Conservation (phyloP, 305 asterid species). For the Fraxinus paxiana region DNA sequence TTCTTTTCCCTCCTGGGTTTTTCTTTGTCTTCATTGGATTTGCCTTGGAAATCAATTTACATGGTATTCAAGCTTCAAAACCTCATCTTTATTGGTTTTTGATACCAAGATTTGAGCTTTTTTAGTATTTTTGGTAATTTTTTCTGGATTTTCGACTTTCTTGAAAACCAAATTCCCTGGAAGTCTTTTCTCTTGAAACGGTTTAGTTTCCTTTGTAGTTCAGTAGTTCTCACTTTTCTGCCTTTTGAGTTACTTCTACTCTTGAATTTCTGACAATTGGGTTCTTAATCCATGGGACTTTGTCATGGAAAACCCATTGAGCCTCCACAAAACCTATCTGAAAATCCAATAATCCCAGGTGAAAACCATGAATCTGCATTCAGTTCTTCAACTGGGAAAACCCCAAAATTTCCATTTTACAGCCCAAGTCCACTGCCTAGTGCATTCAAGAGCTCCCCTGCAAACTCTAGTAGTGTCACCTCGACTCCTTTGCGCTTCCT, state of each 20-base stretch:
- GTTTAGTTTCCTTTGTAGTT: conserved; percentile 18
- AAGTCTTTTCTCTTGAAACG: conserved; percentile 19
- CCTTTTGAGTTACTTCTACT: not conserved
- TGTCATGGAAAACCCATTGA: conserved; percentile 68
- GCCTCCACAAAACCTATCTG: conserved; percentile 40
- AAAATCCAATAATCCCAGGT: conserved; percentile 34
- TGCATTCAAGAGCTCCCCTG: conserved; percentile 58
- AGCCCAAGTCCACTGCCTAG: conserved; percentile 56
- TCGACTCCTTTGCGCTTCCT: conserved; percentile 62
- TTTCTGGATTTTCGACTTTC: not conserved
- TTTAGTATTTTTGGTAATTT: not conserved
- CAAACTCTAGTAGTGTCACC: conserved; percentile 36
- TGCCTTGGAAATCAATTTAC: conserved; percentile 18
- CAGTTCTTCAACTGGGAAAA: conserved; percentile 46
- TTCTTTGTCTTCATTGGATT: conserved; percentile 24
- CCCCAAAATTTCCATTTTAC: conserved; percentile 64
- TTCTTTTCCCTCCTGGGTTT: conserved; percentile 7
- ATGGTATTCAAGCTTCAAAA: conserved; percentile 31
- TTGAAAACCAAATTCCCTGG: conserved; percentile 20
- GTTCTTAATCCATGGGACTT: conserved; percentile 48
- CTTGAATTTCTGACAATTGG: not conserved
- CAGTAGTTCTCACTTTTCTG: conserved; percentile 16
- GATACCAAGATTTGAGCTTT: conserved; percentile 15
- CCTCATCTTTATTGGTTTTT: conserved; percentile 25
- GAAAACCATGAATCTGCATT: conserved; percentile 36